A percentile compares a stretch with the other conserved stretches of the same genome.
Conservation (phyloP, 306 rosid genomes). For the Psophocarpus tetragonolobus region DNA sequence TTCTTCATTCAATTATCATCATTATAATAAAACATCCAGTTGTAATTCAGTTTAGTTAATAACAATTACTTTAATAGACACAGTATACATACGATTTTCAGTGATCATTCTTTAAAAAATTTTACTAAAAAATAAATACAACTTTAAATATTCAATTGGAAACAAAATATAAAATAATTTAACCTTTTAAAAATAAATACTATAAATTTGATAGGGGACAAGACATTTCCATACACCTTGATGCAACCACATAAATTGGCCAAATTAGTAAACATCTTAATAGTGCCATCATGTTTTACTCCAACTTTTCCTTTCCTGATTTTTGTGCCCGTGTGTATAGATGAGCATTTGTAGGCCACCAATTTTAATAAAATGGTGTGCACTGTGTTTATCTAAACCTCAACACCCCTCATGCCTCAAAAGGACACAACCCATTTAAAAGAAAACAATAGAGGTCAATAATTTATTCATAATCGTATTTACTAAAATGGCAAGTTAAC, state of each 20-base stretch:
- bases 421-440: slow-evolving; percentile 24
- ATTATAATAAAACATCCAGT: too few relatives aligned
- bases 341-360: slow-evolving; percentile 18
- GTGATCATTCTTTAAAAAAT: too few relatives aligned
- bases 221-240: slow-evolving; percentile 19
- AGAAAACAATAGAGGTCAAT: slow-evolving; percentile 12
- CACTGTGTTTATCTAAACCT: slow-evolving; percentile 41
- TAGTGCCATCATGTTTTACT: slow-evolving; percentile 29
- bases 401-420: slow-evolving; percentile 32
- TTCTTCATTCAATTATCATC: too few relatives aligned
- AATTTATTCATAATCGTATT: slow-evolving; percentile 26
- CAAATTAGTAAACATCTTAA: slow-evolving; percentile 23
- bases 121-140: too few relatives aligned
- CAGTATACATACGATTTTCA: too few relatives aligned
- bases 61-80: too few relatives aligned
- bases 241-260: slow-evolving; percentile 36
- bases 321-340: not conserved
- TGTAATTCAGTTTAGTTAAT: too few relatives aligned
- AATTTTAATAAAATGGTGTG: slow-evolving; percentile 24
- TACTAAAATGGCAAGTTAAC: too few relatives aligned
- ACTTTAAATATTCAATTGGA: too few relatives aligned
- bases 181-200: not conserved
- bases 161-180: too few relatives aligned
- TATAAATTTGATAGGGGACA: not conserved
- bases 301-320: slow-evolving; percentile 26